Evolutionary conservation across 2,329 filamentous ascomycete species (phyloP).

Genomic region (Beauveria varroae): DNA sequence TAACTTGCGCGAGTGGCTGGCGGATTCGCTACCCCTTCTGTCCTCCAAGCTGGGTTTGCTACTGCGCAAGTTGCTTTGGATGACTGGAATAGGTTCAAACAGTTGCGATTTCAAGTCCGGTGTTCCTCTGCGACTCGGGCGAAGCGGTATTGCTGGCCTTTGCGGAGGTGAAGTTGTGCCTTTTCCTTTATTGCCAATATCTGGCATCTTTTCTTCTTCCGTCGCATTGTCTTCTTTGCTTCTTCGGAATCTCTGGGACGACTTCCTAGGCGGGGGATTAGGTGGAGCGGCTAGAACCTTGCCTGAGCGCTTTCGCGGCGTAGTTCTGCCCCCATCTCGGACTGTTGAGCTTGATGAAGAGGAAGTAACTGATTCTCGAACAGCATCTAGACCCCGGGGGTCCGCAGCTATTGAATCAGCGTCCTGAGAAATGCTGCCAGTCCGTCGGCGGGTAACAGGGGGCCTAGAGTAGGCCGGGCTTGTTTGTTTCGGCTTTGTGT

Average conservation of each 20-base stretch:
- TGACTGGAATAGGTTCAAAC: conserved; percentile 44
- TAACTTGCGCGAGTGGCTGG: conserved; percentile 19
- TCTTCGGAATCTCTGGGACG: conserved; percentile 47
- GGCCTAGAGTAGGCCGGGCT: conserved; percentile 51
- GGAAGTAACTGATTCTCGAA: conserved; percentile 63
- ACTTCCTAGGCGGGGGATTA: conserved; percentile 55
- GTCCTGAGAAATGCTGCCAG: conserved; percentile 47
- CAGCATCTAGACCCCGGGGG: conserved; percentile 52
- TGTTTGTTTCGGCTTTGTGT: conserved; percentile 42
- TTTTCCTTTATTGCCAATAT: conserved; percentile 20
- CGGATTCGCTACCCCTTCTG: conserved; percentile 37
- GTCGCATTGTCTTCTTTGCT: conserved; percentile 24
- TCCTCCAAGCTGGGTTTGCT: conserved; percentile 36
- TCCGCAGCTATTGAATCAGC: conserved; percentile 38
- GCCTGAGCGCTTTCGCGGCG: conserved; percentile 33
- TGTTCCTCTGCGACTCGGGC: conserved; percentile 63
- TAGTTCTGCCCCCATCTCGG: conserved; percentile 39
- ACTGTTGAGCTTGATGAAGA: conserved; percentile 67
- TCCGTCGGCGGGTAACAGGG: conserved; percentile 51
- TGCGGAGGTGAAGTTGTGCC: conserved; percentile 19
- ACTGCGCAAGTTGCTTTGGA: conserved; percentile 54
- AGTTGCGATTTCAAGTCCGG: conserved; percentile 52
- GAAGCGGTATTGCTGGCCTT: conserved; percentile 14
- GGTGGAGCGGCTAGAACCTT: conserved; percentile 43
- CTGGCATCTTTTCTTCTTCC: conserved; percentile 26